Conservation (phyloP, 371 early-diverging fungal species). For the Dinochytrium kinnereticum region DNA sequence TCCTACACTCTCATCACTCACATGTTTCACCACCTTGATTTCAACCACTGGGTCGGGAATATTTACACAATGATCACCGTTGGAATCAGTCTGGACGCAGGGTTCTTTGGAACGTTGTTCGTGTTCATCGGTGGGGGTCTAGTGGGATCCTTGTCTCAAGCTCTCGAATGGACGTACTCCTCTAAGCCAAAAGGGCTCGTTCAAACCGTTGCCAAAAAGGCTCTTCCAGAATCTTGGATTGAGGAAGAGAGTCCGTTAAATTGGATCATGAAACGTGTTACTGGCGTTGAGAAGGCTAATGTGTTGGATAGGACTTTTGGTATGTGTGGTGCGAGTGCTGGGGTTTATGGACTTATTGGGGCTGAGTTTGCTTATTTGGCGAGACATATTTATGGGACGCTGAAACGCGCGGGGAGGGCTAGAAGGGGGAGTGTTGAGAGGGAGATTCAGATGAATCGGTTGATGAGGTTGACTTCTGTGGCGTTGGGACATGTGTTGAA, state of each 20-base stretch:
- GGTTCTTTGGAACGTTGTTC: constrained; percentile 18
- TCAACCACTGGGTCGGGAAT: constrained; percentile 38
- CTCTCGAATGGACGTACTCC: constrained; percentile 18
- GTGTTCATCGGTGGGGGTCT: constrained; percentile 44
- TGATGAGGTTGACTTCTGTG: constrained; percentile 15
- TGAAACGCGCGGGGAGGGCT: constrained; percentile 11
- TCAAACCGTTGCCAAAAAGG: background rate
- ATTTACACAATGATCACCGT: constrained; percentile 31
- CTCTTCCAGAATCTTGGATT: background rate
- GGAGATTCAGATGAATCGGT: background rate
- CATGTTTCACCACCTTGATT: constrained; percentile 46
- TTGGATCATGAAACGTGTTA: constrained; percentile 9
- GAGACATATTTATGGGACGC: constrained; percentile 6
- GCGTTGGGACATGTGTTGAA: constrained; percentile 25
- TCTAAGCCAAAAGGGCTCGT: background rate
- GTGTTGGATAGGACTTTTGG: constrained; percentile 17
- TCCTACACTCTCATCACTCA: constrained; percentile 35
- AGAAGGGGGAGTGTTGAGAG: constrained; percentile 2
- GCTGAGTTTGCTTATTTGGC: constrained; percentile 29
- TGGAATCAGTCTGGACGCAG: constrained; percentile 14
- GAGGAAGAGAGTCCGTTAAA: background rate
- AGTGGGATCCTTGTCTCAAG: constrained; percentile 33
- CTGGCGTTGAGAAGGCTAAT: background rate
- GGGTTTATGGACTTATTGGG: constrained; percentile 39
- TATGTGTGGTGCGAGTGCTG: constrained; percentile 32